phyloP scores from a whole-genome alignment of 2,329 filamentous ascomycete species.

The Trichoderma atrobrunneum region DNA sequence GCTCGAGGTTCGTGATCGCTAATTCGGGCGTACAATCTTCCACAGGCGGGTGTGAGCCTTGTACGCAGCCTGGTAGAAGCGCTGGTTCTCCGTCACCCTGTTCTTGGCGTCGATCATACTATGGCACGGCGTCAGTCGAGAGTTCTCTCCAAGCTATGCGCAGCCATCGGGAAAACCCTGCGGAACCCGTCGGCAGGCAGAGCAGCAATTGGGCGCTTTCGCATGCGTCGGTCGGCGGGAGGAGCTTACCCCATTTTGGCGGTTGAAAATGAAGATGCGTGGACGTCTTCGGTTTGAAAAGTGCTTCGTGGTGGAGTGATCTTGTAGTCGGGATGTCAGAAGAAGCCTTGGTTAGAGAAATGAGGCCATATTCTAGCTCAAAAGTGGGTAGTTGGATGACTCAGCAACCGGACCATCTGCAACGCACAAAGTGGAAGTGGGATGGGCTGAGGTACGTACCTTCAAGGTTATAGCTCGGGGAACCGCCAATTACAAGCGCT shows the following conservation, averaged over 20 bases:
- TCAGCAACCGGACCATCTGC: constrained; percentile 30
- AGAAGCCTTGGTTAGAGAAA: constrained; percentile 31
- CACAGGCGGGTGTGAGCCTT: constrained; percentile 67
- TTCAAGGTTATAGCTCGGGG: background rate
- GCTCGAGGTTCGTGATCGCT: constrained; percentile 7
- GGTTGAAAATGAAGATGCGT: constrained; percentile 26
- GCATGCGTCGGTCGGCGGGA: background rate
- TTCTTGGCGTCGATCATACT: constrained; percentile 70
- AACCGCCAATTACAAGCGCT: constrained; percentile 7
- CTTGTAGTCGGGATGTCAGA: constrained; percentile 17
- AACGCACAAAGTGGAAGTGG: background rate
- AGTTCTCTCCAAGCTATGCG: constrained; percentile 7
- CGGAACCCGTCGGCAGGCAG: background rate
- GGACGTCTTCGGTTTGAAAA: constrained; percentile 24
- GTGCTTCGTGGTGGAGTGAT: constrained; percentile 26
- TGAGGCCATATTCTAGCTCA: constrained; percentile 40
- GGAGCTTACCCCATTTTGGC: constrained; percentile 43
- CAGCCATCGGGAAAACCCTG: background rate
- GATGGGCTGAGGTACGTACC: background rate
- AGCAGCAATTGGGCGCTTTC: constrained; percentile 2
- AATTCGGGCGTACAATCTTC: constrained; percentile 63
- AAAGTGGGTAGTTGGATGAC: constrained; percentile 31
- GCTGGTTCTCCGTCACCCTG: constrained; percentile 72
- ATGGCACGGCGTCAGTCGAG: constrained; percentile 17
- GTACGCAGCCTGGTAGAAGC: constrained; percentile 71